Evolutionary conservation across 495 filamentous ascomycete genomes (phyloP).

Genomic region (Penicillium subrubescens): DNA sequence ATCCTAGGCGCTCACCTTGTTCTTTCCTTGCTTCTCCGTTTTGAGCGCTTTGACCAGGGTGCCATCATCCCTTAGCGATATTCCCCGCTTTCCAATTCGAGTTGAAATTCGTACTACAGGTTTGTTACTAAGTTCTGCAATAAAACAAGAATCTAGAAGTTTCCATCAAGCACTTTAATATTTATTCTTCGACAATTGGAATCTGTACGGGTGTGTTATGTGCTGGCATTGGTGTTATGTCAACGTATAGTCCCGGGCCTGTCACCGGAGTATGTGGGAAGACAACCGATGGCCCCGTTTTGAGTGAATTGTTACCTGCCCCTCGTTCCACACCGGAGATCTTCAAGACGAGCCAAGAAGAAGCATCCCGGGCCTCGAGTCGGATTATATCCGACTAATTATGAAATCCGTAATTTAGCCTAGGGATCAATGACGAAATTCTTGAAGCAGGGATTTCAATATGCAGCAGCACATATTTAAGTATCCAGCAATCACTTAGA

Average conservation of each 20-base stretch:
- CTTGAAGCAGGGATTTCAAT: background rate
- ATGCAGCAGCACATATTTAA: background rate
- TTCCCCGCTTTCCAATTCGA: too few relatives aligned
- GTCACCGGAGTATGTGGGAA: background rate
- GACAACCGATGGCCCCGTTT: background rate
- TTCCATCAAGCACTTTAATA: too few relatives aligned
- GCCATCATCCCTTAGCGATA: too few relatives aligned
- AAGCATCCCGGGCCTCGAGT: background rate
- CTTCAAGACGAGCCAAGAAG: background rate
- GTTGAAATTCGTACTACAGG: too few relatives aligned
- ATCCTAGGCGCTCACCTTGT: background rate
- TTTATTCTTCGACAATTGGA: too few relatives aligned
- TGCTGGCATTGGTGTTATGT: background rate
- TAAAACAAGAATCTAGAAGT: too few relatives aligned
- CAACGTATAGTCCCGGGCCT: background rate
- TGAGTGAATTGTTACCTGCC: background rate
- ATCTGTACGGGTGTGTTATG: too few relatives aligned
- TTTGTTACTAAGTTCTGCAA: too few relatives aligned
- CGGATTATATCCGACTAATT: background rate
- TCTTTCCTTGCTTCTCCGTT: background rate
- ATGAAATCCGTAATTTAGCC: background rate
- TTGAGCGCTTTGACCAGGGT: too few relatives aligned
- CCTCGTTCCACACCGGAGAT: background rate
- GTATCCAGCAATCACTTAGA: background rate
- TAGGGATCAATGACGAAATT: background rate